Base-by-base conservation (phyloP, 2,329 filamentous ascomycete genomes). In the Xylaria hypoxylon region DNA sequence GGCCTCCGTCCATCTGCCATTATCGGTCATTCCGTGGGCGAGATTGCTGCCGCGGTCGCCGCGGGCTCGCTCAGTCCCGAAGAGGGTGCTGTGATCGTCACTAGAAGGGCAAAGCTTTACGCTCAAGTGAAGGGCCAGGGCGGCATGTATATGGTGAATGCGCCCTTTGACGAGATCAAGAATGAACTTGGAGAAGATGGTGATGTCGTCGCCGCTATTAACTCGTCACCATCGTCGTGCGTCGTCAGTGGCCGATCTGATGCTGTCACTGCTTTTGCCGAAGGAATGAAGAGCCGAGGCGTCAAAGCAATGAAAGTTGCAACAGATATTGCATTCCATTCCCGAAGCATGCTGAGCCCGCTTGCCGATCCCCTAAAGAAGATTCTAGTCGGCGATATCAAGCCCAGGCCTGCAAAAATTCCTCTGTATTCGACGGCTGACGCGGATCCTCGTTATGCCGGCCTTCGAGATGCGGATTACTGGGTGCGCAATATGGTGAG, bases 321-420 rank as follows among this genome's bases (percentile, higher is more conserved):
- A 42, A 80, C 79, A 1, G 78, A 81, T 45, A 76, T 83, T 56
- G 77, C 79, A 2, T 83, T 83, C 62, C 81, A 82, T 64, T 78
- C 76, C 42, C 79, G 78, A 6, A 35, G 26, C 8, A 74, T 79
- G 64, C 73, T 82, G 10, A 63, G 73, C 17, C 62, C 64, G 22
- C 75, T 82, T 17, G 70, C 71, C 0, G 65, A 70, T 13, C 75
- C 78, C 8, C 68, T 83, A 19, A 45, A 59, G 4, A 45, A 75
- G n/a, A 64, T 62, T 2, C 65, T 80, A 13, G 59, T 65, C n/a
- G 70, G 40, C 17, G 62, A 47, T 15, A 47, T 65, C 2, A 48
- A 35, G 28, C 78, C 77, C 4, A 58, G 65, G 17, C 19, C 62
- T 17, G 65, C 78, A 1, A 51, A 47, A 5, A 66, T 76, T 17